Conservation (phyloP, 352 stramenopile genomes). For the Plasmopara muralis region DNA sequence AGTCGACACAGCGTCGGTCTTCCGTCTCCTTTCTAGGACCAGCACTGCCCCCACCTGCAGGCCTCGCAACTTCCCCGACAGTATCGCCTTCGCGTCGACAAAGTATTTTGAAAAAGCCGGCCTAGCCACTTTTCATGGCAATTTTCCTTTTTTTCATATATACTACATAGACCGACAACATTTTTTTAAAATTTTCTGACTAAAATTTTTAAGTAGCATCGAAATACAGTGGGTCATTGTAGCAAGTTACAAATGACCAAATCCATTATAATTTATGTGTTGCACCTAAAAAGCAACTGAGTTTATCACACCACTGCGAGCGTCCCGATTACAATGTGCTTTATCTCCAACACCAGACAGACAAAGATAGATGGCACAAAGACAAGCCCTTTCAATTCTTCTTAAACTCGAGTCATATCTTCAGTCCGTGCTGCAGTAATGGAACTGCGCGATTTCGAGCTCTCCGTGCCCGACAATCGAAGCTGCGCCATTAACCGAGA, state of each 20-base stretch:
- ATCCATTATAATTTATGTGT: slow-evolving; percentile 33
- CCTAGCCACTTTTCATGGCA: not conserved
- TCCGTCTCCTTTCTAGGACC: slow-evolving; percentile 18
- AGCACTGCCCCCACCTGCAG: slow-evolving; percentile 1
- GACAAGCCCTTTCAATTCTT: slow-evolving; percentile 15
- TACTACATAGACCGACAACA: not conserved
- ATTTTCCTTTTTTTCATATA: not conserved
- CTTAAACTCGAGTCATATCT: slow-evolving; percentile 68
- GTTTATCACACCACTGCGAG: too few relatives aligned
- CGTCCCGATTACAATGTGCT: slow-evolving; percentile 6
- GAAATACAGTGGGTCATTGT: too few relatives aligned
- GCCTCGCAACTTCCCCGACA: not conserved
- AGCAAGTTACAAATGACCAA: not conserved
- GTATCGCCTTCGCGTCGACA: slow-evolving; percentile 16
- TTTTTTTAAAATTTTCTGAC: not conserved
- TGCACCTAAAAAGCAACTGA: slow-evolving; percentile 12
- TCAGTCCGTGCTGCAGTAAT: slow-evolving; percentile 35
- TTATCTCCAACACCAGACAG: slow-evolving; percentile 16
- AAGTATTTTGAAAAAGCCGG: slow-evolving; percentile 21
- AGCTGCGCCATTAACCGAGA: slow-evolving; percentile 54
- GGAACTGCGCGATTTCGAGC: slow-evolving; percentile 16
- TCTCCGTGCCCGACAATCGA: slow-evolving; percentile 32
- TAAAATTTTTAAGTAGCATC: too few relatives aligned
- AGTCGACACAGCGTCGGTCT: slow-evolving; percentile 19
- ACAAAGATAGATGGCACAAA: slow-evolving; percentile 8